These are phyloP conservation scores for Amanita subjunquillea DNA, from an alignment of 768 basidiomycete species.

Conservation along the genomic window DNA sequence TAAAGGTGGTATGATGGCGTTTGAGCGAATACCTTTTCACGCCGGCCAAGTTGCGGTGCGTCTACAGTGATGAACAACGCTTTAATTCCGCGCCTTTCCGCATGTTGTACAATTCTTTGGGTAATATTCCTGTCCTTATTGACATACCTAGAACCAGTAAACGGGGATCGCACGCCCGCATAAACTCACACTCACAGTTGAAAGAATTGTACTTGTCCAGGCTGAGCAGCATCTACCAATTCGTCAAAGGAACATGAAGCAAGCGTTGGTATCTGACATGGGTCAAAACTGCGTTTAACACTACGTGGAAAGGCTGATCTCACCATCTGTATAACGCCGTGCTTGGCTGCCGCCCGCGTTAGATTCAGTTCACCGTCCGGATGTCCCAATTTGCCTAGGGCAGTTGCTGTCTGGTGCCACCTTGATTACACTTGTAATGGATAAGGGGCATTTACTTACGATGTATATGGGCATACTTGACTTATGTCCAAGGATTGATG, in stretches of 20 bases:
- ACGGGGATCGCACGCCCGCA: background rate
- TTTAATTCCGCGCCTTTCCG: conserved; percentile 84
- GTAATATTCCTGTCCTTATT: conserved; percentile 86
- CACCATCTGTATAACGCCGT: conserved; percentile 40
- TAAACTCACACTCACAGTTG: conserved; percentile 45
- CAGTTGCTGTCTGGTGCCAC: conserved; percentile 50
- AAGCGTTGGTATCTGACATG: conserved; percentile 77
- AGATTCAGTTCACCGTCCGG: conserved; percentile 91
- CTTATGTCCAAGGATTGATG: conserved; percentile 67
- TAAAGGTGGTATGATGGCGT: background rate
- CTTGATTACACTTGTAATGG: background rate
- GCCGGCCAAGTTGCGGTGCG: conserved; percentile 89
- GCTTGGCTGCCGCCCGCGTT: conserved; percentile 80
- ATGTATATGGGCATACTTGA: conserved; percentile 77
- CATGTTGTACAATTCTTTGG: conserved; percentile 79
- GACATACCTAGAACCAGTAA: conserved; percentile 51
- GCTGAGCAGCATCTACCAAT: conserved; percentile 75
- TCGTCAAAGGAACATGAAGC: conserved; percentile 96
- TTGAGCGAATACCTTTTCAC: conserved; percentile 53
- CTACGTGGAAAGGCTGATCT: background rate
- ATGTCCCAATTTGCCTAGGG: conserved; percentile 88
- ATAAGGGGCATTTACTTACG: conserved; percentile 23
- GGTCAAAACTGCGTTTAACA: background rate
- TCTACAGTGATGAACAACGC: conserved; percentile 96
- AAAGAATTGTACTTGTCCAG: conserved; percentile 75